A percentile compares a stretch with the other conserved stretches of the same genome.
These are phyloP conservation scores for Solanum piurae DNA, from an alignment of 257 asterid genomes.

Conservation along the genomic window DNA sequence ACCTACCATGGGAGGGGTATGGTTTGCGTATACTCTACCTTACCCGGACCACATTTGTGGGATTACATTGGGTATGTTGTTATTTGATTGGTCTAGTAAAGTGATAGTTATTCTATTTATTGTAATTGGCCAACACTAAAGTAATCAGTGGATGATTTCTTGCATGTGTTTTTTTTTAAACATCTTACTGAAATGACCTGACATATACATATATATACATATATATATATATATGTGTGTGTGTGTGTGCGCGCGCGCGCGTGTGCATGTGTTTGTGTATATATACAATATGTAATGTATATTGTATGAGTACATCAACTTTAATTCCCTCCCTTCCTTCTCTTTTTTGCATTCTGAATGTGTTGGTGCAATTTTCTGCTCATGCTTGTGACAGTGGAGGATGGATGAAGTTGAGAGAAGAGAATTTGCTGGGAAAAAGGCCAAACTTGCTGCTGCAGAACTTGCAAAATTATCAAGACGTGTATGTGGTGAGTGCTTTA, in stretches of 20 bases:
- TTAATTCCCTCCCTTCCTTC: neutral
- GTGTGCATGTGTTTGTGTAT: neutral
- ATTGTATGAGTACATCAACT: neutral
- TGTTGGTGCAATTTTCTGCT: constrained; percentile 3
- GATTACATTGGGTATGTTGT: neutral
- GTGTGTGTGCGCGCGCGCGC: no score
- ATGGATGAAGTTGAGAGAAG: constrained; percentile 76
- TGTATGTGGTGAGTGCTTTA: constrained; percentile 72
- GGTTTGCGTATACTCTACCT: neutral
- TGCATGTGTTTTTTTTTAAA: neutral
- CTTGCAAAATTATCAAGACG: constrained; percentile 94
- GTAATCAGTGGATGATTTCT: neutral
- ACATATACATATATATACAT: neutral
- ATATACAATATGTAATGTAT: neutral
- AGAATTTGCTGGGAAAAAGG: constrained; percentile 92
- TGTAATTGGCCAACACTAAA: neutral
- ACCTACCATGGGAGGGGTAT: neutral
- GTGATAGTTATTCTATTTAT: neutral
- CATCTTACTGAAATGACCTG: neutral
- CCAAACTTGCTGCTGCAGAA: constrained; percentile 98
- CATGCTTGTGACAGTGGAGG: constrained; percentile 55
- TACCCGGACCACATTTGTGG: neutral
- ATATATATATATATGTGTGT: rapidly evolving
- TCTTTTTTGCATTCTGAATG: constrained; percentile 3
- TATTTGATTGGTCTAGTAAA: neutral